Evolutionary conservation across 441 rosid species (phyloP), one percentile per base, ranked within the genome.

Genomic region (Jatropha multifida): DNA sequence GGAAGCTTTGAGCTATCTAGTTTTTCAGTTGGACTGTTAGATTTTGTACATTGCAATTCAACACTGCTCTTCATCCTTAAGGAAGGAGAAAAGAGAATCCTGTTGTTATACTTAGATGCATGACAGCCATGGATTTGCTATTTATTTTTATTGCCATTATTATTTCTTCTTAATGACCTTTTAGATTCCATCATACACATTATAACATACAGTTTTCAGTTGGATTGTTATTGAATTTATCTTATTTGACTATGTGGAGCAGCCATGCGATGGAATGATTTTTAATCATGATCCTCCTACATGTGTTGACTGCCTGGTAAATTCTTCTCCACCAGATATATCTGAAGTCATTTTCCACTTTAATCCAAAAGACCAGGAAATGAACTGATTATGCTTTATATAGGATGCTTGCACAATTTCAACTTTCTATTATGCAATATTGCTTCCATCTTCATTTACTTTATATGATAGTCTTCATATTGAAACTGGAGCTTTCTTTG

Each of bases 251-350:
- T 81, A 4, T 73, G 51, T 84, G 88, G 93, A 76, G 85, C 98
- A 96, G 98, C 92, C 90, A 78, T 96, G 98, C 62, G 80, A 81
- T 76, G 78, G 89, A 78, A 87, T 96, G 96, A 79, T 92, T 81
- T 96, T 96, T 87, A 96, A 94, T 85, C 97, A 96, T 1, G 88
- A 91, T 66, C 90, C 85, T 10, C 99, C 98, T 73, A 85, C 77
- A 87, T 94, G 99, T 73, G 82, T 86, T 78, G 87, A 82, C 76
- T 96, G 99, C 71, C 74, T 69, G 89, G 98, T 94, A 89, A 86
- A 52, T 80, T 63, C 76, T 80, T 74, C 77, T 48, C 77, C 41
- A 41, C 71, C 3, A 52, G 40, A 10, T 63, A 67, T 46, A 44
- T 75, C 48, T 64, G n/a, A 63, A 41, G 4, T 27, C 63, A 14